phyloP scores from a whole-genome alignment of 306 rosid species.

The Lagenaria siceraria region DNA sequence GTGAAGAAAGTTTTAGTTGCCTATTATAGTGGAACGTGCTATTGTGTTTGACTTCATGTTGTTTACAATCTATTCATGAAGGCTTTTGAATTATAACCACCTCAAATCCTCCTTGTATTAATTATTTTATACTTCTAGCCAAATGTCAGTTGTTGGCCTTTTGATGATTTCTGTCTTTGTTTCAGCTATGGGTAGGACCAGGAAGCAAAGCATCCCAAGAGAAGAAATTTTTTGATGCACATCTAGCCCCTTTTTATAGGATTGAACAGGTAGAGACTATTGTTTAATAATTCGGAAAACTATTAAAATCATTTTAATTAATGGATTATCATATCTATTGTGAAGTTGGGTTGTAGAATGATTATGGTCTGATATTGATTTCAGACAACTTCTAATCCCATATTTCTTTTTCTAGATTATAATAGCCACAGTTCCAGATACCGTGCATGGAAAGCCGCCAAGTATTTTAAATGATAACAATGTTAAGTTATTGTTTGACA shows the following conservation, averaged over 20 bases:
- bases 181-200: conserved; percentile 98
- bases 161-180: conserved; percentile 9
- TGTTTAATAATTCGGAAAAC: neutral
- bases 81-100: neutral
- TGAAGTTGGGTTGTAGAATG: neutral
- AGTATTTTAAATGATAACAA: conserved; percentile 74
- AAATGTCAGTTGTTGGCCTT: neutral
- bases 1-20: neutral
- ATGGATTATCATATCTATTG: neutral
- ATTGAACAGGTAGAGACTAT: conserved; percentile 74
- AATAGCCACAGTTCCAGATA: conserved; percentile 66
- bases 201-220: conserved; percentile 95
- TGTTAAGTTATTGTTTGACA: conserved; percentile 72
- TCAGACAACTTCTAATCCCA: neutral
- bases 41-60: neutral
- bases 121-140: neutral
- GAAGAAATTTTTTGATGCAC: conserved; percentile 75
- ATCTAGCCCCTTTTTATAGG: conserved; percentile 95
- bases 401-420: conserved; percentile 42
- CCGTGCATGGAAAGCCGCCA: conserved; percentile 40
- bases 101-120: neutral
- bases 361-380: neutral
- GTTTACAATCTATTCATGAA: neutral
- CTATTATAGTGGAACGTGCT: neutral
- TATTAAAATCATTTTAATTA: neutral